Conservation (phyloP, 805 yeast species). For the Lipomyces sp. region DNA sequence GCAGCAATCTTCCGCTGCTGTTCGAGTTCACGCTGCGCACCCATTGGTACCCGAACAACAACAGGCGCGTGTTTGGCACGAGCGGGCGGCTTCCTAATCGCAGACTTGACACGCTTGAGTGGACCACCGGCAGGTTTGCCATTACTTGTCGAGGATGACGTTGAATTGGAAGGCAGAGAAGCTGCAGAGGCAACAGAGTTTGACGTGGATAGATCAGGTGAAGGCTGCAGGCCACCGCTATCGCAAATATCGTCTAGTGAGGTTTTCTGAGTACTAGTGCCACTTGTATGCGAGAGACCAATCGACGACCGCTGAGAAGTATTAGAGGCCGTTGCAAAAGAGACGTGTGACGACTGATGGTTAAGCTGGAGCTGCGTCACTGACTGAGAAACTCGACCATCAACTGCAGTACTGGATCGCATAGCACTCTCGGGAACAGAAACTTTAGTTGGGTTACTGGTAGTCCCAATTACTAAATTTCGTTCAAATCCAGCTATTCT, state of each 20-base stretch:
- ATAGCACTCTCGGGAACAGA: conserved; percentile 17
- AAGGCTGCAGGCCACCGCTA: conserved; percentile 23
- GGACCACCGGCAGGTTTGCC: not conserved
- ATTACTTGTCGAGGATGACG: not conserved
- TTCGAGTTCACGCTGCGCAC: conserved; percentile 39
- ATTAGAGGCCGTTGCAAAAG: not conserved
- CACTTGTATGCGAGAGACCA: not conserved
- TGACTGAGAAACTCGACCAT: not conserved
- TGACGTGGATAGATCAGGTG: conserved; percentile 21
- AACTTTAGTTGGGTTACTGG: conserved; percentile 28
- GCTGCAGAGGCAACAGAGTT: conserved; percentile 10
- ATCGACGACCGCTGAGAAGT: conserved; percentile 9
- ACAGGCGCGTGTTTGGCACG: conserved; percentile 38
- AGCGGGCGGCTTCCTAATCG: conserved; percentile 26
- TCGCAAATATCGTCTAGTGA: conserved; percentile 20
- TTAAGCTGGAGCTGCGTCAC: not conserved
- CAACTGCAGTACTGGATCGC: not conserved
- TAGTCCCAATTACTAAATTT: not conserved
- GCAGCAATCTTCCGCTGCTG: conserved; percentile 38
- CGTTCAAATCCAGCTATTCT: not conserved
- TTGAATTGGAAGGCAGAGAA: conserved; percentile 4
- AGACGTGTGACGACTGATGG: not conserved
- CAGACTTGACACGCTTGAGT: conserved; percentile 29
- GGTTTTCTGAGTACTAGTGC: conserved; percentile 9
- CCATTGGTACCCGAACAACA: conserved; percentile 40